Percentiles rank a stretch among this genome's conserved stretches.
These are phyloP conservation scores for Dictyostelium capitatum DNA, from an alignment of 78 protist species.

Conservation along the genomic window DNA sequence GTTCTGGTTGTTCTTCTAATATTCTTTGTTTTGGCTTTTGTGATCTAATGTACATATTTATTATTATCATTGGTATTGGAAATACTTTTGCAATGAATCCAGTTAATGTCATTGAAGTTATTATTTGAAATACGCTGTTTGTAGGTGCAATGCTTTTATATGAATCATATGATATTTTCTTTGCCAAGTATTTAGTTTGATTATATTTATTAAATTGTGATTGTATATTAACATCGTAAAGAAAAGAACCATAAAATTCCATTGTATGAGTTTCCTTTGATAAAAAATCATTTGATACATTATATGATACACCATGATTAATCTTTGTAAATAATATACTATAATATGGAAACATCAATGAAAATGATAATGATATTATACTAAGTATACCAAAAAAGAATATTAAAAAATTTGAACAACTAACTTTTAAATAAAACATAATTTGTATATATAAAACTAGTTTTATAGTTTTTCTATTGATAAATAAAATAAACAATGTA, in stretches of 20 bases:
- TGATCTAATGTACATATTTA: neutral
- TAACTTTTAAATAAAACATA: neutral
- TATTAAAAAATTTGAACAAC: neutral
- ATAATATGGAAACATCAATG: conserved; percentile 3
- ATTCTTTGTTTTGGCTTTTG: conserved; percentile 10
- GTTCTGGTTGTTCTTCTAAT: neutral
- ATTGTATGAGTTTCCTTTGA: neutral
- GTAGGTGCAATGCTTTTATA: neutral
- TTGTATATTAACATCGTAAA: neutral
- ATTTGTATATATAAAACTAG: neutral
- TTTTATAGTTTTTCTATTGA: too few species aligned
- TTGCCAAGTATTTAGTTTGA: neutral
- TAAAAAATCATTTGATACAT: neutral
- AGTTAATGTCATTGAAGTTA: neutral
- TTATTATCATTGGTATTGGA: neutral
- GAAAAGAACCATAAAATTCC: neutral
- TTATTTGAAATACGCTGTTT: neutral
- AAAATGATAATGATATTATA: neutral
- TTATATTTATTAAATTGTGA: neutral
- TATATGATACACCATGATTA: neutral
- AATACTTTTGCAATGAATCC: neutral
- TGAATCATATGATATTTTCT: conserved; percentile 2
- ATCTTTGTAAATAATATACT: neutral
- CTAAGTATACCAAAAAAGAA: neutral
- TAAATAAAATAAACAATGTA: too few species aligned